Percentiles rank a stretch among this genome's conserved stretches.
These are phyloP conservation scores for Claviceps pazoutovae DNA, from an alignment of 2,329 filamentous ascomycete genomes.

Conservation along the genomic window DNA sequence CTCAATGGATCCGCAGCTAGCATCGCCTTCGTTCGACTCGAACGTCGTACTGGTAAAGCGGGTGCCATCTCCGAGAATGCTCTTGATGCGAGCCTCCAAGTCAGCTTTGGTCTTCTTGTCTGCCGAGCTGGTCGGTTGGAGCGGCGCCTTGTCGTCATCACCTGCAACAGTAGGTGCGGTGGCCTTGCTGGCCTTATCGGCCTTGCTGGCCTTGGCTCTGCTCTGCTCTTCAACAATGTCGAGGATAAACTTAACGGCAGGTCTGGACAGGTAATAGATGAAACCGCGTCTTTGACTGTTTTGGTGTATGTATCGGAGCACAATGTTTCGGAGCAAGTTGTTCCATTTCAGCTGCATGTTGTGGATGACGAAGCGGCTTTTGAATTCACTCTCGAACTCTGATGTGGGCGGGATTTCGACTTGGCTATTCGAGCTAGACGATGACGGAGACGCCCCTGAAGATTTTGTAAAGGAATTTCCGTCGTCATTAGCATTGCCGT, in stretches of 20 bases:
- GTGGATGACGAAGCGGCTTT: constrained; percentile 95
- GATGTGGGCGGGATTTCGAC: constrained; percentile 56
- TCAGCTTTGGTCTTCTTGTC: constrained; percentile 47
- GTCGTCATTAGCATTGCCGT: constrained; percentile 1
- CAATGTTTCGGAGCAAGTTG: constrained; percentile 88
- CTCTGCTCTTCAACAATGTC: constrained; percentile 93
- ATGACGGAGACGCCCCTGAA: constrained; percentile 22
- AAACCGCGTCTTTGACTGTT: constrained; percentile 92
- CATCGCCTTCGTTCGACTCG: constrained; percentile 17
- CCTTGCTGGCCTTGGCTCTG: constrained; percentile 43
- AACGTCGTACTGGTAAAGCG: constrained; percentile 48
- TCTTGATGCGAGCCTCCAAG: constrained; percentile 73
- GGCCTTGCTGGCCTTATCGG: constrained; percentile 10
- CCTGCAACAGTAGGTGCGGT: constrained; percentile 12
- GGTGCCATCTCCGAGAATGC: constrained; percentile 71
- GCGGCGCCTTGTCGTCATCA: constrained; percentile 19
- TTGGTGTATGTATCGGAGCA: constrained; percentile 93
- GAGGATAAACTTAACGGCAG: constrained; percentile 93
- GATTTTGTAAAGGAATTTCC: constrained; percentile 8
- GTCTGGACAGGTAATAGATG: constrained; percentile 91
- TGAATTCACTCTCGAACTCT: constrained; percentile 88
- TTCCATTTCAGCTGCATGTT: constrained; percentile 98
- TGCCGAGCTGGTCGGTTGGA: constrained; percentile 24
- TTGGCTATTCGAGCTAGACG: constrained; percentile 19
- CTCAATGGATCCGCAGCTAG: constrained; percentile 32